Percentiles rank a stretch among this genome's conserved stretches.
phyloP scores from a whole-genome alignment of 768 basidiomycete species.

The Tulasnella sp. region DNA sequence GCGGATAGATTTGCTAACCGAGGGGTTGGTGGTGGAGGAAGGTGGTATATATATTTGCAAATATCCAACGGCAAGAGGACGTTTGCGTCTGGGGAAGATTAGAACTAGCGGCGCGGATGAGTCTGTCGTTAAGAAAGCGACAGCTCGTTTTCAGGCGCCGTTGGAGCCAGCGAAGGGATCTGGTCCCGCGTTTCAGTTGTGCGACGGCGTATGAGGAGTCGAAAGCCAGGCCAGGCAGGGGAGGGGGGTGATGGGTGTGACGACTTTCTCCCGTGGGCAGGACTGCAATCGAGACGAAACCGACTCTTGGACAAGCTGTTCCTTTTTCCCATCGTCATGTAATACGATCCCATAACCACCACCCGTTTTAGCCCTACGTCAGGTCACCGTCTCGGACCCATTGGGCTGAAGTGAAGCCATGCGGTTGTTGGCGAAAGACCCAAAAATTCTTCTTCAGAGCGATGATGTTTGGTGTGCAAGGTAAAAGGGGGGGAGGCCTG shows the following conservation, averaged over 20 bases:
- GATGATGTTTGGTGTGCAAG: conserved; percentile 14
- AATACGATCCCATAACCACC: not conserved
- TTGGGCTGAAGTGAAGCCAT: conserved; percentile 16
- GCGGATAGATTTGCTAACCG: not conserved
- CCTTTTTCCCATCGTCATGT: not conserved
- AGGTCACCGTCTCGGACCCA: not conserved
- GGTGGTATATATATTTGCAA: not conserved
- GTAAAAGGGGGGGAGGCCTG: not conserved
- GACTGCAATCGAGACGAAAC: not conserved
- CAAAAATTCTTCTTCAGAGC: not conserved
- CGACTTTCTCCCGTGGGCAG: conserved; percentile 8
- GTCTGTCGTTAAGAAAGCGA: not conserved
- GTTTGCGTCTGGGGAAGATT: not conserved
- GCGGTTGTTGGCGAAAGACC: not conserved
- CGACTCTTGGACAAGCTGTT: not conserved
- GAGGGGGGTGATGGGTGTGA: conserved; percentile 4
- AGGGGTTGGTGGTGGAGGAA: not conserved
- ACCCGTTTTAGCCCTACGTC: not conserved
- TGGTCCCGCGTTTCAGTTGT: not conserved
- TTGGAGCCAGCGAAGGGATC: not conserved
- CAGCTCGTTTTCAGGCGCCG: not conserved
- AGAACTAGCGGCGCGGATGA: conserved; percentile 7
- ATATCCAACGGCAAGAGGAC: not conserved
- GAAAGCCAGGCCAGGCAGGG: too few species aligned
- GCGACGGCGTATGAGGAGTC: not conserved